Evolutionary conservation across 768 basidiomycete species (phyloP), one percentile per base, ranked within the genome.

Genomic region (Epithele typhae): DNA sequence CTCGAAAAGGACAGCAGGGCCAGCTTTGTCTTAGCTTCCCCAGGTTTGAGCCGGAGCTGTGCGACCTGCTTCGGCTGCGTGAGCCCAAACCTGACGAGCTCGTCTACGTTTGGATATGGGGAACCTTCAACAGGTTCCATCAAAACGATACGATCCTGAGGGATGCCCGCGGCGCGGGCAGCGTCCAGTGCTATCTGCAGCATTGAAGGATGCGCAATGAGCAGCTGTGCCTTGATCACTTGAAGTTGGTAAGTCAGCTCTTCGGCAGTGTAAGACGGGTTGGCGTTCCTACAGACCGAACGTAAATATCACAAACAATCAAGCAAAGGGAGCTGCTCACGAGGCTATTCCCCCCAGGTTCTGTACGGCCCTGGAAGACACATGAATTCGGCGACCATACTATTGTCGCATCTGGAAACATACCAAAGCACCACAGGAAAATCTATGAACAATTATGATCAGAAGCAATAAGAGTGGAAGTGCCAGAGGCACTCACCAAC

Each of bases 161-260:
- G 53, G 10, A 83, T 48, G 10, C 73, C 72, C 4, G 57, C 61
- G 5, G 54, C 55, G 18, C 56, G 64, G 7, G 74, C 73, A 15
- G 80, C 80, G n/a, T 64, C 50, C 14, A 68, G 55, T 2, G 76
- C 80, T 10, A 69, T 71, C 15, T 56, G 32, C 3, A 79, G 54
- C 39, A 68, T 70, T 9, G 64, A 65, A 2, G 79, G 69, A 48
- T 79, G 75, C 14, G 70, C 64, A 38, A 83, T 62, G 27, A 83
- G 56, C 32, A 82, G 56, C 9, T 71, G 62, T 1, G 80, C 68
- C 40, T 70, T 73, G 11, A 74, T 71, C 3, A 69, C 62, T 21
- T 65, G 58, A 32, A 85, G 67, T 59, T 85, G 83, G 56, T 84
- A 69, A 3, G 63, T 64, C 2, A 86, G 71, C 55, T 86, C 84